Evolutionary conservation across 2,329 filamentous ascomycete genomes (phyloP), one percentile per base, ranked within the genome.

Genomic region (Hortaea werneckii): DNA sequence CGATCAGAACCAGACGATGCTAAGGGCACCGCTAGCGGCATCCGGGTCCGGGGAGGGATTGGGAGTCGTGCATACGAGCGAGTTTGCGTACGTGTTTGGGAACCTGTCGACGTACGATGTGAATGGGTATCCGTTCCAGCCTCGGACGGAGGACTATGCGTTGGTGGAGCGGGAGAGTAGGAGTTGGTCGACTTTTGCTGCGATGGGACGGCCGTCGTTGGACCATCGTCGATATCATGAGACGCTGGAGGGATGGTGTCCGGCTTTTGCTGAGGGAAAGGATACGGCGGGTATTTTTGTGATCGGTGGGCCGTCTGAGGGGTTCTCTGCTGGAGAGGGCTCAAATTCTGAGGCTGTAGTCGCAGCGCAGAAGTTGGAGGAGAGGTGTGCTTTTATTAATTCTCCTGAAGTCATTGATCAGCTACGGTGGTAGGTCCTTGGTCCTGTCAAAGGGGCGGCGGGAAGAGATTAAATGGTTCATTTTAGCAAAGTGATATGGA

Each of bases 1-100:
- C 56, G 60, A 70, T 49, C 73, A 71, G 61, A 78, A 78, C 56
- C 73, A 77, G 53, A 78, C 75, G 0, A 65, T 78, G n/a, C 59
- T 76, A 2, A 69, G 67, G 3, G 58, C 47, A 2, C 43, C 60
- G 3, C 52, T 52, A 26, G 63, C 64, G 3, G 30, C 30, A 7
- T 34, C 30, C n/a, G 30, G 30, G 7, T 34, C 30, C 7, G n/a
- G n/a, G n/a, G 59, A 64, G 1, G 70, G 70, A 1, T 53, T 71
- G 5, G 74, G 74, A 28, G 61, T 69, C 0, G 63, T 74, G 5
- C 75, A 79, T 54, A 74, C 72, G 0, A 71, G 72, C 0, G 75
- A 78, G 42, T 70, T 77, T 27, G 68, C 72, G 4, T 78, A 77
- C 57, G 60, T 75, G 3, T 77, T 72, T 48, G 74, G 54, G 27